Percentiles rank a stretch among this genome's conserved stretches.
Evolutionary conservation across 208 protist species (phyloP).

Genomic region (Phytomonas sp.): DNA sequence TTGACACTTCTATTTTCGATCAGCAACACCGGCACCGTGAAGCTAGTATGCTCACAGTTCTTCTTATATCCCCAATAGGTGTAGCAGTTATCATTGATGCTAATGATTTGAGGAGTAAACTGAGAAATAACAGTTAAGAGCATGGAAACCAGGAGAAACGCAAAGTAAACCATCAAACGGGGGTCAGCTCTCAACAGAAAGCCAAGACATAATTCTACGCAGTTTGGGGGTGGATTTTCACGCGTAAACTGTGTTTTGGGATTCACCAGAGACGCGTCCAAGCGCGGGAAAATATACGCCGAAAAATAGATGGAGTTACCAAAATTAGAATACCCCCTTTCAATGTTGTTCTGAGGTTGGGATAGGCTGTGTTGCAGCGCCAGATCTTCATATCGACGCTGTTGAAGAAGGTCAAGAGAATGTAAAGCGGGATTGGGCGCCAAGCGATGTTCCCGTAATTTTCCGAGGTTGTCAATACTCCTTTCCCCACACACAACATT

Average conservation of each 20-base stretch:
- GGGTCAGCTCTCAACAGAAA: slow-evolving; percentile 33
- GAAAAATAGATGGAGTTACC: background rate
- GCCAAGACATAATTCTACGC: slow-evolving; percentile 21
- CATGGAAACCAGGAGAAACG: slow-evolving; percentile 22
- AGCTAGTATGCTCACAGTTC: slow-evolving; percentile 42
- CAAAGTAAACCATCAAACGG: slow-evolving; percentile 25
- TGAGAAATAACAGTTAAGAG: slow-evolving; percentile 37
- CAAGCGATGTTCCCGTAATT: background rate
- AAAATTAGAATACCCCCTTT: background rate
- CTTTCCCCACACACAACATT: background rate
- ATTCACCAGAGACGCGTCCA: slow-evolving; percentile 30
- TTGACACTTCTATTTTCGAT: background rate
- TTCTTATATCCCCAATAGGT: slow-evolving; percentile 75
- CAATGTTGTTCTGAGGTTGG: background rate
- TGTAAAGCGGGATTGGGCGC: background rate
- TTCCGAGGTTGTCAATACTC: background rate
- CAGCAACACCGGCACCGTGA: slow-evolving; percentile 26
- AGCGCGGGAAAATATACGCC: slow-evolving; percentile 31
- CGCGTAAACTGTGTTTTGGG: background rate
- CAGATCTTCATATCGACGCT: background rate
- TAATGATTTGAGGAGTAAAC: slow-evolving; percentile 44
- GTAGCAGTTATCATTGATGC: slow-evolving; percentile 29
- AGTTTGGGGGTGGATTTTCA: slow-evolving; percentile 26
- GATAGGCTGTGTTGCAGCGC: background rate
- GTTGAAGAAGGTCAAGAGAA: background rate